Conservation (phyloP, 352 stramenopile genomes). For the Phytophthora constricta region DNA sequence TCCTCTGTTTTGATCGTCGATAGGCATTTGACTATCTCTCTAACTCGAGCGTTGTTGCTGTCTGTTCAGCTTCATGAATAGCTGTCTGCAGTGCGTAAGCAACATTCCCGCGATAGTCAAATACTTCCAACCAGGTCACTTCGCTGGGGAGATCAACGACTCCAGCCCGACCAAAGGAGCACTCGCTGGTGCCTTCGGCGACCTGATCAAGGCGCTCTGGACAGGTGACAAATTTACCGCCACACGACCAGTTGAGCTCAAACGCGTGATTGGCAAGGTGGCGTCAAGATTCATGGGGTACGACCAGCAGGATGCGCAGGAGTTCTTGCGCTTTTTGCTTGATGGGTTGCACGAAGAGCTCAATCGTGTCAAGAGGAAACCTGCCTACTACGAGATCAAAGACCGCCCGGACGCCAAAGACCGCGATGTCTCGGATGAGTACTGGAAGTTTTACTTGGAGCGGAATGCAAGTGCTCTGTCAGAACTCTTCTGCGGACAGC, state of each 20-base stretch:
- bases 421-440: conserved; percentile 61
- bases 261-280: conserved; percentile 73
- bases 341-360: conserved; percentile 90
- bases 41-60: neutral
- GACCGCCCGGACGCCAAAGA: conserved; percentile 54
- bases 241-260: conserved; percentile 69
- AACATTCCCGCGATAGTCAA: conserved; percentile 60
- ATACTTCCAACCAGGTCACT: conserved; percentile 59
- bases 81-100: conserved; percentile 85
- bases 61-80: conserved; percentile 86
- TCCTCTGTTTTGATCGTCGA: neutral
- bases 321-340: conserved; percentile 91
- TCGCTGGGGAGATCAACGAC: conserved; percentile 62
- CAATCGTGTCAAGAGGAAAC: conserved; percentile 76
- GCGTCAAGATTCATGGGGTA: conserved; percentile 67
- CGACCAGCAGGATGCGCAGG: conserved; percentile 91
- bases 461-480: conserved; percentile 75
- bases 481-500: conserved; percentile 84
- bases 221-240: conserved; percentile 59
- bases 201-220: conserved; percentile 78
- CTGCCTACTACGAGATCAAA: conserved; percentile 81
- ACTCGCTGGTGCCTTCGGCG: conserved; percentile 66
- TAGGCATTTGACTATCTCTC: neutral
- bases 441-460: conserved; percentile 88
- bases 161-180: conserved; percentile 66